phyloP scores from a whole-genome alignment of 148 eudicot genomes.

The Chenopodium berlandieri region DNA sequence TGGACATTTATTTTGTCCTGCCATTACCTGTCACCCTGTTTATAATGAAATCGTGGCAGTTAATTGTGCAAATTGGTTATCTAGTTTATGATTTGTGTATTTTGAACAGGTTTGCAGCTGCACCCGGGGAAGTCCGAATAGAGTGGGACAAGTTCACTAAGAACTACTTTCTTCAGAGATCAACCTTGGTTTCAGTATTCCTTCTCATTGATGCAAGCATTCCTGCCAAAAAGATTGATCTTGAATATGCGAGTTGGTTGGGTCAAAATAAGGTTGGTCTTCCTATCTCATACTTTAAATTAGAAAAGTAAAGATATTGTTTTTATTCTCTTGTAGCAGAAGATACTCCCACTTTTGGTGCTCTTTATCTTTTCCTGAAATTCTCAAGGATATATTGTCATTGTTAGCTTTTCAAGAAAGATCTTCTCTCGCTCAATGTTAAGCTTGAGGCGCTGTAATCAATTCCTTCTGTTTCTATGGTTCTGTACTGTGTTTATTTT shows the following conservation, averaged over 20 bases:
- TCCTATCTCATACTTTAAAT: not conserved
- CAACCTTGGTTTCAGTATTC: constrained; percentile 81
- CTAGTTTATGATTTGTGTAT: not conserved
- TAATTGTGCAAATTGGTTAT: not conserved
- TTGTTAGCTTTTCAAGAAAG: not conserved
- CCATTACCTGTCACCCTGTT: not conserved
- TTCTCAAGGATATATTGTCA: not conserved
- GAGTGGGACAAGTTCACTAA: constrained; percentile 95
- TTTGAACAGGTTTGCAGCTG: constrained; percentile 69
- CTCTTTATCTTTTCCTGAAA: not conserved
- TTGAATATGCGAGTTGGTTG: constrained; percentile 97
- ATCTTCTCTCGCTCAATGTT: not conserved
- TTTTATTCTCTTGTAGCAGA: not conserved
- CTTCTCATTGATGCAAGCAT: constrained; percentile 96
- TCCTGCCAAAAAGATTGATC: constrained; percentile 83
- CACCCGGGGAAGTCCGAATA: constrained; percentile 66
- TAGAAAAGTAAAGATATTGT: not conserved
- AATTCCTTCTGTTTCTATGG: not conserved
- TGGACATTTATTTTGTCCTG: not conserved
- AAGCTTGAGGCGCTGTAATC: not conserved
- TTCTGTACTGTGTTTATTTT: not conserved
- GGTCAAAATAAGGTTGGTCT: constrained; percentile 79
- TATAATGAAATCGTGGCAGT: not conserved
- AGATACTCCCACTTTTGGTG: not conserved
- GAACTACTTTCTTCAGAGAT: constrained; percentile 79